Evolutionary conservation across 139 green algal genomes (phyloP), one percentile per base, ranked within the genome.

Genomic region (Parachlorella kessleri): DNA sequence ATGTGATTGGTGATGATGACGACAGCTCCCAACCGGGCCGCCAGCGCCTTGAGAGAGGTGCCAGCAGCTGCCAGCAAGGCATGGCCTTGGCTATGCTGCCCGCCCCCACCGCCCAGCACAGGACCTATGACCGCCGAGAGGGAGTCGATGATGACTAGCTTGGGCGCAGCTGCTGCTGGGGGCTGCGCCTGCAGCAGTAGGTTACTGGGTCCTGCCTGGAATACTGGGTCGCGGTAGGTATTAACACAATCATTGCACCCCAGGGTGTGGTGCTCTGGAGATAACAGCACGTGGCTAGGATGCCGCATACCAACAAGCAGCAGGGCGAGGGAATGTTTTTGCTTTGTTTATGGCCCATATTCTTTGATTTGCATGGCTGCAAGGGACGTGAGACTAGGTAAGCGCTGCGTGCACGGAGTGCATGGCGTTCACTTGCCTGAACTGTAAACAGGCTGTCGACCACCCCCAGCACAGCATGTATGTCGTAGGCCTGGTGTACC

Each of bases 1-100:
- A 73, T 37, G 48, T 87, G 76, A 42, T 84, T 87, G 9, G 77
- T 83, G 0, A 83, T 76, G 21, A 86, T 21, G 38, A 86, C 76
- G 6, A 33, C 81, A 66, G 68, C 35, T 26, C 36, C 21, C 70
- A 72, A 38, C 28, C 65, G n/a, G 1, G 53, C 66, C 6, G 73
- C 78, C 67, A 80, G 59, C 24, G 28, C 42, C 55, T 76, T 83
- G 30, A 80, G 76, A 8, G 6, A n/a, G 2, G 53, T 35, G 3
- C 63, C 82, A 5, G 65, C 42, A 2, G 42, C 33, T 9, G 64
- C 77, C 41, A 87, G 71, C 70, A 87, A 65, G 63, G 64, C 82
- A 40, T 81, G 77, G 5, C 82, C 82, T 67, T 82, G 73, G 41
- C 42, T 67, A 37, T 82, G 82, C 68, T 81, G 48, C 28, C 42